Evolutionary conservation across 2,329 filamentous ascomycete species (phyloP), one percentile per base, ranked within the genome.

Genomic region (Colletotrichum sp.): DNA sequence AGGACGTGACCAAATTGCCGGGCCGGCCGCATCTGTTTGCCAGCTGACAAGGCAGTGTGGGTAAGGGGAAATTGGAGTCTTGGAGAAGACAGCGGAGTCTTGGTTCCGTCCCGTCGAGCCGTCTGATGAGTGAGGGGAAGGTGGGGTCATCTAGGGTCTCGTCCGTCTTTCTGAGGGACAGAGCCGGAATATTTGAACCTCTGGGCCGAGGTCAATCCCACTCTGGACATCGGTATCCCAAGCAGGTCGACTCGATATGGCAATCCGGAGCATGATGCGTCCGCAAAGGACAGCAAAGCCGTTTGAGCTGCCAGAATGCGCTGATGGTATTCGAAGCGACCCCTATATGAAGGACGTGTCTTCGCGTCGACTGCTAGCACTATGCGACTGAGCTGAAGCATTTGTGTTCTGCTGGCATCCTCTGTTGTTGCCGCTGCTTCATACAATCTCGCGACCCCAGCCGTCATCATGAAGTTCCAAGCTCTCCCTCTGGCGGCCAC

Each of bases 281-380:
- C 81, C 81, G 81, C 80, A 80, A 77, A 82, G 81, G 81, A 83
- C 81, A 83, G 75, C 80, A 76, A 80, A 68, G 75, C 80, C 76
- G 21, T 69, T 79, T 58, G 34, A 48, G 10, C 4, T n/a, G 76
- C 18, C 55, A 48, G 14, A 72, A 74, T 48, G 56, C 67, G n/a
- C 59, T 68, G 26, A 38, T 78, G 21, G 63, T 59, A 9, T 69
- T 76, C 18, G 32, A 18, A 18, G 7, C 28, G 38, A 38, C 38
- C 14, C 43, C 24, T 73, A 73, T 73, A 55, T 69, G 70, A 62
- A 67, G 64, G 6, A 3, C 43, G 64, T 26, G 58, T 48, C 32
- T 12, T 32, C 12, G 26, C 16, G 9, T 52, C 8, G n/a, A 4
- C 12, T 52, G 69, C 7, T 8, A 5, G 36, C 18, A 67, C 30